Base-by-base conservation (phyloP, 2,329 filamentous ascomycete genomes). In the Colletotrichum paranaense region DNA sequence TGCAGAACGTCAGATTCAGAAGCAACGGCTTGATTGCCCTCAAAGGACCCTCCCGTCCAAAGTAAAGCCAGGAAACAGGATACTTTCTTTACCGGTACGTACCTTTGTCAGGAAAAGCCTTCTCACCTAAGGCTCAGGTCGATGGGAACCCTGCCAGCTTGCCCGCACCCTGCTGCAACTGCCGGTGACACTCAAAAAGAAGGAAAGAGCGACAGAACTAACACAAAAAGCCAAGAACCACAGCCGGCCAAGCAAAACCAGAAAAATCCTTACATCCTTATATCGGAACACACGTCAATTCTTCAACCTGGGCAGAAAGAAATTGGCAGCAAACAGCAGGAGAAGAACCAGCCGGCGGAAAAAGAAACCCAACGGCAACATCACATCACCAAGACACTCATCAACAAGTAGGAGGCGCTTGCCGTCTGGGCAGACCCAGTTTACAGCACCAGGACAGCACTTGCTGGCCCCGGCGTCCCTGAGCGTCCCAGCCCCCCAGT, bases 381-480 rank as follows among this genome's bases (percentile, higher is more conserved):
- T 66, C 70, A 68, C 35, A 62, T 65, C 56, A 62, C 67, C 56
- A 73, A 73, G 58, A 67, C 64, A 62, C 26, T 72, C 64, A 58
- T 38, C 46, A 57, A 52, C 68, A 67, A 49, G 57, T 52, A 62
- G 68, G 57, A 72, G 68, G 68, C 63, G 57, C 32, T 30, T 56
- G 32, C 57, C 55, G 56, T 42, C 68, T 62, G 57, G 63, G 63
- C 63, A 62, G 56, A 67, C 63, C 63, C 56, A 49, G 68, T 35
- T 59, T 35, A 38, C 30, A 53, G n/a, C 28, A 58, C 24, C 58
- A 52, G 28, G 42, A 49, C 42, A n/a, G 42, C 38, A 22, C 42
- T 49, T 49, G 42, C 42, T 49, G n/a, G 46, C 46, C 60, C 59
- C 26, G 22, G 28, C 46, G n/a, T n/a, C 52, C 56, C 68, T 57